Base-by-base conservation (phyloP, 208 protist genomes). In the Leishmania martiniquensis region DNA sequence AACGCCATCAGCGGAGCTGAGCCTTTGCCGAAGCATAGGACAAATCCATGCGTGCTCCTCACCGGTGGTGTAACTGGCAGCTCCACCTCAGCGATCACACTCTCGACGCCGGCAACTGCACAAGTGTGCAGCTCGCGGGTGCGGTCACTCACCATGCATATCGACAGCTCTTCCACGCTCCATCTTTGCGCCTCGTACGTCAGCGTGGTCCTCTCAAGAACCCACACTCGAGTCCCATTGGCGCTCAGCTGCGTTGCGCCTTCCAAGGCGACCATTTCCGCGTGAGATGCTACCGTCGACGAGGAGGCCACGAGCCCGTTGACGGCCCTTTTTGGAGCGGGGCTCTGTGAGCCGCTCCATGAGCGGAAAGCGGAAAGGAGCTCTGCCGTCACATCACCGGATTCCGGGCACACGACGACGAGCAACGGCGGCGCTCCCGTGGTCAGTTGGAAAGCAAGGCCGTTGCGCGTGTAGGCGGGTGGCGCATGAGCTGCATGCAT, bases 341-440 rank as follows among this genome's bases (percentile, higher is more conserved):
- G 22, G 52, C 70, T 49, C 20, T 34, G 51, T 52, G 52, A 54
- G n/a, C 49, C 20, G 52, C 70, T 44, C 80, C 75, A 88, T 25
- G 44, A 65, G n/a, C 85, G 82, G 57, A 78, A 83, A 39, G 77
- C 66, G 4, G 65, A 20, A 0, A 91, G 78, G 17, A 95, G 77
- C 2, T 71, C 77, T 60, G 90, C 74, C 5, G 85, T 75, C 44
- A 83, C 73, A 22, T 85, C 70, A 1, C 62, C 29, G 10, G 51
- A 17, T 68, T 93, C 88, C 3, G 83, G 69, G 73, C 88, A 95
- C 42, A 95, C 54, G 0, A 87, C 66, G 10, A 95, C 62, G 29
- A 84, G 54, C 76, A 95, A 47, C 54, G 89, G 83, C 20, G 85
- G 73, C 4, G 78, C 57, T 20, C 72, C 87, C 1, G 49, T 51